Evolutionary conservation across 495 filamentous ascomycete species (phyloP).

Genomic region (Podospora sp.): DNA sequence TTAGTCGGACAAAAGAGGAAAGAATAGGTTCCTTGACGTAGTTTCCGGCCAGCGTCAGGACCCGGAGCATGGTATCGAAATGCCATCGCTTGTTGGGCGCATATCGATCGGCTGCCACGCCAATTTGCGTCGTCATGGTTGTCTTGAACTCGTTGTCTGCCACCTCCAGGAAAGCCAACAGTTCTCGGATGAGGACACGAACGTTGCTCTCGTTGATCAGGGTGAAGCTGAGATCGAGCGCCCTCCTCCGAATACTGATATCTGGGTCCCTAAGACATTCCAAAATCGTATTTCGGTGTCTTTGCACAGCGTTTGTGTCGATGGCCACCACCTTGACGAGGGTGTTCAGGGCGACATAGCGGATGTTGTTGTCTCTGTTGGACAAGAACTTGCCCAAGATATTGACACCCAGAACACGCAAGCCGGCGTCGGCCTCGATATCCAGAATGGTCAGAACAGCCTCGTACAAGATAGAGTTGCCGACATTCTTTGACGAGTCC

Average conservation of each 20-base stretch:
- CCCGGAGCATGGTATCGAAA: constrained; percentile 94
- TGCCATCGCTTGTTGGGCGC: constrained; percentile 98
- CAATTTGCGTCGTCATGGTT: constrained; percentile 94
- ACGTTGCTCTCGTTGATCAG: constrained; percentile 97
- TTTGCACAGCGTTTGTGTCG: constrained; percentile 94
- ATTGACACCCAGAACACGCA: constrained; percentile 93
- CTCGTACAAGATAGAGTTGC: constrained; percentile 97
- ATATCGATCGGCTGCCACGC: constrained; percentile 92
- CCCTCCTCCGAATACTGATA: constrained; percentile 93
- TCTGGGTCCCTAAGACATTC: constrained; percentile 98
- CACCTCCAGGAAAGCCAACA: constrained; percentile 92
- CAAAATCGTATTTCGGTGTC: constrained; percentile 95
- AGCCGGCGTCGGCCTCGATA: constrained; percentile 93
- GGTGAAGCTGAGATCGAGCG: constrained; percentile 95
- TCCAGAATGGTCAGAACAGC: constrained; percentile 96
- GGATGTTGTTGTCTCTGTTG: constrained; percentile 98
- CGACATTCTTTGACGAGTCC: constrained; percentile 96
- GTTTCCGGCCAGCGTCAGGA: constrained; percentile 90
- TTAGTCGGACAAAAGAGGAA: constrained; percentile 92
- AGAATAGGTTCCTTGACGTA: constrained; percentile 98
- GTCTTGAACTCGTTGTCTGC: constrained; percentile 99
- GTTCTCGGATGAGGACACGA: constrained; percentile 85
- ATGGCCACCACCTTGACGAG: constrained; percentile 98
- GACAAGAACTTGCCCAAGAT: constrained; percentile 97
- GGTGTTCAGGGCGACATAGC: constrained; percentile 96